Evolutionary conservation across 495 filamentous ascomycete genomes (phyloP), one percentile per base, ranked within the genome.

Genomic region (Aspergillus avenaceus): DNA sequence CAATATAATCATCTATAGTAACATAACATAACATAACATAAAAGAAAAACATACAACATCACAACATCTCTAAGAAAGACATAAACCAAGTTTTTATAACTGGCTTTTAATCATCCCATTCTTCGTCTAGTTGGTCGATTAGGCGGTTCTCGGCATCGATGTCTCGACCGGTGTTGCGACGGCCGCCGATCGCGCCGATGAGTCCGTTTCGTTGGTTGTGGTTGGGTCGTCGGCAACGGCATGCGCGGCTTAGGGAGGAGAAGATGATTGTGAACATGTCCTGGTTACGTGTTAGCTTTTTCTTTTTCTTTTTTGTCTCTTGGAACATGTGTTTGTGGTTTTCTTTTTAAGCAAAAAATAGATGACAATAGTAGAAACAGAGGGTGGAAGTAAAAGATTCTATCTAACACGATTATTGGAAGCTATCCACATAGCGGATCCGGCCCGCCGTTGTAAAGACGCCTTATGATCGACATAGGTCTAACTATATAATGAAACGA

Each of bases 61-160:
- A 22, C 22, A 32, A 45, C 43, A 32, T 5, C 16, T 43, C 41
- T 43, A 41, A 3, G 37, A 13, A 24, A 37, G 27, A 12, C 36
- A 45, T 37, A n/a, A 16, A 38, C 8, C 36, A 21, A 25, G 9
- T n/a, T n/a, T n/a, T n/a, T n/a, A n/a, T n/a, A n/a, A n/a, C n/a
- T n/a, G n/a, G n/a, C 16, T 5, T 4, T 53, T 56, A 75, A 55
- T 75, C 73, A 25, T 74, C 71, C 73, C 73, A 97, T 64, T 97
- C 90, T 66, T 97, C 93, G 62, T 98, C 95, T 41, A 96, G 77
- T 64, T 96, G 88, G 69, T 98, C 93, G 60, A 98, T 97, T 55
- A 97, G 69, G 48, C 90, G 73, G 69, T 98, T 97, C 65, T 96
- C 93, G 42, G 87, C 90, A 34, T 97, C 93, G 0, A 84, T 62